Base-by-base conservation (phyloP, 2,329 filamentous ascomycete genomes). In the Boeremia lycopersici region DNA sequence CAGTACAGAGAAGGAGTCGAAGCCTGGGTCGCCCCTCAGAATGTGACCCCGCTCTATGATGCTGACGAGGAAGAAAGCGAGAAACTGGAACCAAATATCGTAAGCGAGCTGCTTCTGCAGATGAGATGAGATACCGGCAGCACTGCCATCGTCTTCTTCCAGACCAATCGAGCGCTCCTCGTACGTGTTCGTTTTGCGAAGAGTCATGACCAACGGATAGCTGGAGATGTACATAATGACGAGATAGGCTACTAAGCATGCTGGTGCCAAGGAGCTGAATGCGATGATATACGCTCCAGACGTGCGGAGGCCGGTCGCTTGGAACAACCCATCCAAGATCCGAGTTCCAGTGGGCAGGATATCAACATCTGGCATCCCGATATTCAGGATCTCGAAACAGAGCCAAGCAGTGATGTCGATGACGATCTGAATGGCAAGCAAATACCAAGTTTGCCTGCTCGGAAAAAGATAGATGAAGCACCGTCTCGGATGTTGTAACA, bases 121-220 rank as follows among this genome's bases (percentile, higher is more conserved):
- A 65, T 89, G 85, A 35, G 78, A 57, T 4, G 69, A 60, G 2
- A 67, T 60, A 13, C 60, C 59, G 13, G 54, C 52, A 19, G 62
- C 45, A 38, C 60, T 60, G 17, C 41, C 53, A 12, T 61, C 62
- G 11, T 57, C 38, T 41, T 67, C 74, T 54, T 86, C 84, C 29
- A 87, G 82, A 0, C 86, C 86, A 1, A 90, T 76, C 0, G 84
- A 86, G 6, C 85, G 79, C 64, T 90, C 87, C 68, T 90, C 87
- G 66, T 90, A 90, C 28, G 89, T 84, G 65, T 90, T 90, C 34
- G 86, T 88, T 67, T 87, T 85, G 26, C 87, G 82, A 74, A 88
- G 84, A 1, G 83, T 85, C 54, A 88, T 84, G 25, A 84, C 81
- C 19, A 87, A 81, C 0, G 86, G 86, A 56, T 86, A 87, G 2